Base-by-base conservation (phyloP, 345 rosid genomes). In the Acer campestre region DNA sequence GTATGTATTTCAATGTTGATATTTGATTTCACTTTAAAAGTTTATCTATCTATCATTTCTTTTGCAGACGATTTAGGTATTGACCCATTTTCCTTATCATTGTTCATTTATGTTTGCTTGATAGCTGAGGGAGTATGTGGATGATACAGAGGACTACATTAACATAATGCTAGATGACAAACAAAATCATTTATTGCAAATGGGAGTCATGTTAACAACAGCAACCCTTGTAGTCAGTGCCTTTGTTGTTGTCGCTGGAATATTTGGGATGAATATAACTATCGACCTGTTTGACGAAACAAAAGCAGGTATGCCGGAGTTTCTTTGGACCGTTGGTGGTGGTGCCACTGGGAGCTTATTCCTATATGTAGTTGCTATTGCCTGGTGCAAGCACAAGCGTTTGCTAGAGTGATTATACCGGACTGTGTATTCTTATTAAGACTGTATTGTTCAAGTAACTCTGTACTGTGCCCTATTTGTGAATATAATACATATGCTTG, bases 161-260 rank as follows among this genome's bases (percentile, higher is more conserved):
- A 96, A 96, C 90, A 94, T 94, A 80, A 92, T 92, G 98, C 83
- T 96, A 64, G 98, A 94, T 74, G 98, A 92, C 89, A 94, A 94
- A 84, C 97, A 96, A 84, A 96, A 96, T 81, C 97, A 96, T 82
- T 92, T 94, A 38, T 88, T 96, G 80, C 97, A 88, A 82, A 96
- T 94, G 97, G 99, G 99, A 7, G 97, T 94, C 78, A 88, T 94
- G 94, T 75, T 96, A 81, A 89, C 97, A 3, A 92, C 98, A 7
- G 98, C 99, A 17, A 96, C 97, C 1, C 90, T 96, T 0, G 92
- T 94, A 67, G 67, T 92, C 75, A 88, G 91, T 64, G 88, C 87
- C 14, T 93, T 91, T 49, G 84, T 96, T 2, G 97, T 86, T 0
- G 86, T 96, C 13, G 93, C 88, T 6, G 94, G 98, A 66, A 17